Conservation (phyloP, 75 land plant species). For the Picea sitchensis region DNA sequence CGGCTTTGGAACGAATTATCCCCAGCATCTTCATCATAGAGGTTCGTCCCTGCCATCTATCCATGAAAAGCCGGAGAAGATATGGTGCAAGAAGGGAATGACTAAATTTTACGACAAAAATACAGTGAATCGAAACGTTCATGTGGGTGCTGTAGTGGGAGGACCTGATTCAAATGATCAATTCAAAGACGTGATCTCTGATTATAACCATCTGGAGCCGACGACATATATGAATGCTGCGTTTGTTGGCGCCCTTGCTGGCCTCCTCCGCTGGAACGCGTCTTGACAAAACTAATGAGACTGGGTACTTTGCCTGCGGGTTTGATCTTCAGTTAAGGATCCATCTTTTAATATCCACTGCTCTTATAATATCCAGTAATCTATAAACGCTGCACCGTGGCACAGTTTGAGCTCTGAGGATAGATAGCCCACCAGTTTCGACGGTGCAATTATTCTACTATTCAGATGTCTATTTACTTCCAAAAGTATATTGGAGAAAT, state of each 20-base stretch:
- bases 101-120: conserved; percentile 12
- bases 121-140: conserved; percentile 29
- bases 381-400: too few relatives aligned
- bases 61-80: conserved; percentile 12
- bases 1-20: conserved; percentile 40
- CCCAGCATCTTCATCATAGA: conserved; percentile 37
- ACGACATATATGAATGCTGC: conserved; percentile 40
- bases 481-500: too few relatives aligned
- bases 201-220: conserved; percentile 33
- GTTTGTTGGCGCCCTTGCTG: conserved; percentile 24
- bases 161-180: conserved; percentile 29
- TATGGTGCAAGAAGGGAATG: conserved; percentile 26
- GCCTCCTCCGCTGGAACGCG: neutral
- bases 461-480: too few relatives aligned
- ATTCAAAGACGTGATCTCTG: conserved; percentile 27
- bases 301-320: too few relatives aligned
- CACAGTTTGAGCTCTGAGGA: too few relatives aligned
- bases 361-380: too few relatives aligned
- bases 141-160: conserved; percentile 36
- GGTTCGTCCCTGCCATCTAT: conserved; percentile 51
- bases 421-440: too few relatives aligned
- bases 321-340: too few relatives aligned
- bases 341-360: too few relatives aligned
- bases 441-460: too few relatives aligned
- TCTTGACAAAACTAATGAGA: too few relatives aligned